Conservation (phyloP, 805 yeast species). For the Pachysolen tannophilus region DNA sequence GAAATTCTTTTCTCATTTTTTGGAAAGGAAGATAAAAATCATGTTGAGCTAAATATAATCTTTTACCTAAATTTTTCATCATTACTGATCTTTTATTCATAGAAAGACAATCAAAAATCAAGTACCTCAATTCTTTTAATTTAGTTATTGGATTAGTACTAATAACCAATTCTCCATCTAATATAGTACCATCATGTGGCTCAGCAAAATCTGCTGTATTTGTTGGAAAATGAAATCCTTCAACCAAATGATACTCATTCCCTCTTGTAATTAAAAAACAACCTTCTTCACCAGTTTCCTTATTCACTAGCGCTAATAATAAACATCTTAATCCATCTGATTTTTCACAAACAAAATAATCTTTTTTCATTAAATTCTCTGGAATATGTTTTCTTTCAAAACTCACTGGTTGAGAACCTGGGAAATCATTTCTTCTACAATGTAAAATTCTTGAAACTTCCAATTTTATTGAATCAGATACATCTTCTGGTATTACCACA, state of each 20-base stretch:
- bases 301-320: conserved; percentile 50
- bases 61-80: conserved; percentile 63
- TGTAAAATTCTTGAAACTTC: conserved; percentile 59
- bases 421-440: conserved; percentile 52
- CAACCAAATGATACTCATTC: conserved; percentile 76
- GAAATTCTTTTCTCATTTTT: conserved; percentile 57
- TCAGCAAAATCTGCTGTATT: conserved; percentile 35
- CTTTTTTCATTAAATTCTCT: conserved; percentile 55
- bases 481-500: conserved; percentile 61
- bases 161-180: conserved; percentile 91
- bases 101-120: conserved; percentile 88
- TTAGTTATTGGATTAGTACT: conserved; percentile 49
- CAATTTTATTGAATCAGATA: conserved; percentile 56
- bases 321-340: conserved; percentile 89
- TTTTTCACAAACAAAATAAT: conserved; percentile 93
- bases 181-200: conserved; percentile 78
- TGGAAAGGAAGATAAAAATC: conserved; percentile 78
- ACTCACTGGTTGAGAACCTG: conserved; percentile 95
- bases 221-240: conserved; percentile 77
- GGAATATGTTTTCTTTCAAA: conserved; percentile 68
- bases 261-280: conserved; percentile 84
- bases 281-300: conserved; percentile 76
- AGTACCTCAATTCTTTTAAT: conserved; percentile 62
- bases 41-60: conserved; percentile 82
- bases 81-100: conserved; percentile 68